Evolutionary conservation across 306 rosid genomes (phyloP).

Genomic region (Morella rubra): DNA sequence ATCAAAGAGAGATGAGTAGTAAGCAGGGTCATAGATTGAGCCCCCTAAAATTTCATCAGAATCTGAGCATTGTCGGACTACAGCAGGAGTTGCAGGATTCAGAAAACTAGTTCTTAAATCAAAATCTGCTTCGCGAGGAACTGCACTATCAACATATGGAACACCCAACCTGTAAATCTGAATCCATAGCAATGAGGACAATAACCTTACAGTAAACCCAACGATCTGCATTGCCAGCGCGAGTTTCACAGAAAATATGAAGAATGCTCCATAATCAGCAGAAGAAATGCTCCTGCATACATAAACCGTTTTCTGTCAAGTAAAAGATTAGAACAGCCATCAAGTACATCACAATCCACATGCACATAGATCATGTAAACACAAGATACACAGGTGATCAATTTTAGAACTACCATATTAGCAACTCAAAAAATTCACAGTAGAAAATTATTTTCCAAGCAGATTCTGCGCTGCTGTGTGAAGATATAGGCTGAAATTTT

Average conservation of each 20-base stretch:
- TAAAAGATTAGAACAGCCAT: conserved; percentile 20
- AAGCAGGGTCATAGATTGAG: conserved; percentile 79
- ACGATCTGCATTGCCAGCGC: conserved; percentile 73
- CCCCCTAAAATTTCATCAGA: conserved; percentile 89
- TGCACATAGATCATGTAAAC: neutral
- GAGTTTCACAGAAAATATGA: conserved; percentile 80
- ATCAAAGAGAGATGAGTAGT: conserved; percentile 82
- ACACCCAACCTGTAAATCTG: conserved; percentile 95
- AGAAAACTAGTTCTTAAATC: conserved; percentile 81
- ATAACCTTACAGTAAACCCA: conserved; percentile 72
- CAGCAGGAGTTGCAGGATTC: conserved; percentile 73
- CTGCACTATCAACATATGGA: conserved; percentile 50
- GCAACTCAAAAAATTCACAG: neutral
- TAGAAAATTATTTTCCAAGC: neutral
- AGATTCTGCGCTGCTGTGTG: neutral
- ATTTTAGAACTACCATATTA: neutral
- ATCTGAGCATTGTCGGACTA: conserved; percentile 59
- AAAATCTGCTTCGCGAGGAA: conserved; percentile 58
- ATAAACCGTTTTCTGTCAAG: conserved; percentile 25
- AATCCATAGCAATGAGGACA: conserved; percentile 83
- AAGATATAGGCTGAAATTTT: neutral
- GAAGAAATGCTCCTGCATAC: conserved; percentile 74
- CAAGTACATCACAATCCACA: conserved; percentile 14
- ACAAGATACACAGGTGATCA: neutral
- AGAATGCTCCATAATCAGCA: conserved; percentile 36